Evolutionary conservation across 768 basidiomycete genomes (phyloP).

Genomic region (Xerocomus potaroensis): DNA sequence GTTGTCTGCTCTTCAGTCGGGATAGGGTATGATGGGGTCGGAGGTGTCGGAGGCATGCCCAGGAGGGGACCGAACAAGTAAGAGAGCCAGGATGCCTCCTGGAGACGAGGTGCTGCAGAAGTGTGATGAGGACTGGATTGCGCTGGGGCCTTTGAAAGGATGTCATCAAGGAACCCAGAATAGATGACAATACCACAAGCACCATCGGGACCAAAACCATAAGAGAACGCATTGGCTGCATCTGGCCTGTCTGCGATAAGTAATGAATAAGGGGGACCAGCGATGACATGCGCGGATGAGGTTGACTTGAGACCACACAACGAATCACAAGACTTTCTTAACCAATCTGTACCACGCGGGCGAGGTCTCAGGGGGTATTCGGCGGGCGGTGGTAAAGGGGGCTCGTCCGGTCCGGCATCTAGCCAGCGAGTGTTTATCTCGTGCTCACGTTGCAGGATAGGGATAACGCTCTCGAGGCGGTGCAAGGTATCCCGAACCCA

Average conservation of each 20-base stretch:
- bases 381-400: slow-evolving; percentile 77
- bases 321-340: slow-evolving; percentile 54
- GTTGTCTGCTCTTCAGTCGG: slow-evolving; percentile 82
- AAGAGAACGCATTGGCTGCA: slow-evolving; percentile 87
- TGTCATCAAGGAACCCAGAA: slow-evolving; percentile 88
- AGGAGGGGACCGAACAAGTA: slow-evolving; percentile 44
- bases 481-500: slow-evolving; percentile 85
- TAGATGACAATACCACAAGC: slow-evolving; percentile 94
- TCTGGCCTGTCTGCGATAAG: slow-evolving; percentile 86
- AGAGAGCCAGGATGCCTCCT: slow-evolving; percentile 42
- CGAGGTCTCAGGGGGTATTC: slow-evolving; percentile 78
- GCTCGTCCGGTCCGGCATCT: slow-evolving; percentile 43
- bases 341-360: slow-evolving; percentile 67
- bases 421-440: slow-evolving; percentile 55
- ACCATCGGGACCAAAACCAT: slow-evolving; percentile 90
- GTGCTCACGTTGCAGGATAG: slow-evolving; percentile 56
- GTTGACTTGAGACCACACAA: slow-evolving; percentile 42
- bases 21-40: slow-evolving; percentile 37
- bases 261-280: slow-evolving; percentile 87
- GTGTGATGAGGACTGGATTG: slow-evolving; percentile 25
- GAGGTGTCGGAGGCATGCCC: slow-evolving; percentile 28
- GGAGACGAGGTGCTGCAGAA: slow-evolving; percentile 11
- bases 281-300: slow-evolving; percentile 50
- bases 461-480: slow-evolving; percentile 71
- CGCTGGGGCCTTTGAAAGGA: slow-evolving; percentile 47